phyloP scores from a whole-genome alignment of 1,284 basidiomycete species.

The Xerocomus nothofagi region DNA sequence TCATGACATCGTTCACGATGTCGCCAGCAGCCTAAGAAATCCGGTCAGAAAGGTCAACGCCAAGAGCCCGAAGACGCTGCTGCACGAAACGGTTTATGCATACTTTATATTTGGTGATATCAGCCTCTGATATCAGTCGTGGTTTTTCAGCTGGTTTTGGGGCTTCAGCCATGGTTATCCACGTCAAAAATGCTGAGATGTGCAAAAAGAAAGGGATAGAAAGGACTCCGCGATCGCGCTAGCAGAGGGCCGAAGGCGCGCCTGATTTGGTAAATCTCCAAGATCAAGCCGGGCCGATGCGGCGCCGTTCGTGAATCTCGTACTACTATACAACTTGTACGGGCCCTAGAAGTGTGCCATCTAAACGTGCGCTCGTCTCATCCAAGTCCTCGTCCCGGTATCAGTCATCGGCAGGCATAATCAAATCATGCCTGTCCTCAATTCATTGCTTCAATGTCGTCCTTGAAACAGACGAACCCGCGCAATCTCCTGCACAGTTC shows the following conservation, averaged over 20 bases:
- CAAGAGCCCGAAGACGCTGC: not conserved
- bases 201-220: slow-evolving; percentile 4
- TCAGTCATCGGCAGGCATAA: slow-evolving; percentile 22
- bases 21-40: slow-evolving; percentile 77
- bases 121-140: slow-evolving; percentile 61
- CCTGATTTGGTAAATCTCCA: slow-evolving; percentile 30
- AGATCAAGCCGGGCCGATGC: not conserved
- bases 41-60: slow-evolving; percentile 13
- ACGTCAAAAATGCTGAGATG: slow-evolving; percentile 9
- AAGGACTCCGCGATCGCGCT: slow-evolving; percentile 6
- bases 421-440: slow-evolving; percentile 2
- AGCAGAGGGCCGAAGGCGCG: slow-evolving; percentile 2
- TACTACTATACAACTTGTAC: slow-evolving; percentile 30
- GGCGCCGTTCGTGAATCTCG: slow-evolving; percentile 12
- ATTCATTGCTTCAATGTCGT: slow-evolving; percentile 3
- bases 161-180: slow-evolving; percentile 53
- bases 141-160: slow-evolving; percentile 46
- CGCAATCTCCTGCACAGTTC: slow-evolving; percentile 37
- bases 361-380: slow-evolving; percentile 19
- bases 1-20: slow-evolving; percentile 83
- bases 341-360: slow-evolving; percentile 19
- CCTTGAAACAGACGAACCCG: slow-evolving; percentile 44
- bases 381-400: slow-evolving; percentile 15
- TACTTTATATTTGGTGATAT: slow-evolving; percentile 84
- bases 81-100: slow-evolving; percentile 10